Evolutionary conservation across 352 stramenopile species (phyloP).

Genomic region (Globisporangium nodosum): DNA sequence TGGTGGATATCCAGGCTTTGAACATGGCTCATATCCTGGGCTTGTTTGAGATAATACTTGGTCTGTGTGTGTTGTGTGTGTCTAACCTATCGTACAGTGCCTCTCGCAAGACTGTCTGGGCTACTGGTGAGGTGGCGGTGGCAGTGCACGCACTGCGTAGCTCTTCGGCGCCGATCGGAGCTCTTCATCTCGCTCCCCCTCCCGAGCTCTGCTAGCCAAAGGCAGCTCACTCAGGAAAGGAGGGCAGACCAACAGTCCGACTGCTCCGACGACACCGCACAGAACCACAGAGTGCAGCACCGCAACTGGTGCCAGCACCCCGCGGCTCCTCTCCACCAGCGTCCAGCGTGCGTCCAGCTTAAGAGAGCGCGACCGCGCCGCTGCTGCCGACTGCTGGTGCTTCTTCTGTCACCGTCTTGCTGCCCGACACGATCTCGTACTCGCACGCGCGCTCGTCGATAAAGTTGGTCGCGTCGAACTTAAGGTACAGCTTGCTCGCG

Average conservation of each 20-base stretch:
- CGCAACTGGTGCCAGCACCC: neutral
- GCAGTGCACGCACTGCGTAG: neutral
- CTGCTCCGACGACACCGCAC: too few species aligned
- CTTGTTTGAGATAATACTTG: neutral
- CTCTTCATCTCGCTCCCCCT: neutral
- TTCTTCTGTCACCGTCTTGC: slow-evolving; percentile 38
- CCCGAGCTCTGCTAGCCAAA: neutral
- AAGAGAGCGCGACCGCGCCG: slow-evolving; percentile 5
- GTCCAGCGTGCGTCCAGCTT: neutral
- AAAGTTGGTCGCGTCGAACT: slow-evolving; percentile 74
- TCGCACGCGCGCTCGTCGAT: slow-evolving; percentile 61
- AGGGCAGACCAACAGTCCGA: neutral
- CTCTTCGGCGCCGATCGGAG: neutral
- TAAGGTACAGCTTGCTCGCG: slow-evolving; percentile 66
- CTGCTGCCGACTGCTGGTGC: neutral
- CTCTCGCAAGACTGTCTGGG: too few species aligned
- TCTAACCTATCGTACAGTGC: neutral
- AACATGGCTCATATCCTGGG: neutral
- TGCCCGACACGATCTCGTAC: slow-evolving; percentile 64
- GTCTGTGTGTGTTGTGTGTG: neutral
- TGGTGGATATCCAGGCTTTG: too few species aligned
- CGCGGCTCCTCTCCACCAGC: neutral
- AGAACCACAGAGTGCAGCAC: too few species aligned
- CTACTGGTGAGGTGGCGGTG: neutral
- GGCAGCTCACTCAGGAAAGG: neutral